Evolutionary conservation across 768 basidiomycete species (phyloP).

Genomic region (Tulasnella sp.): DNA sequence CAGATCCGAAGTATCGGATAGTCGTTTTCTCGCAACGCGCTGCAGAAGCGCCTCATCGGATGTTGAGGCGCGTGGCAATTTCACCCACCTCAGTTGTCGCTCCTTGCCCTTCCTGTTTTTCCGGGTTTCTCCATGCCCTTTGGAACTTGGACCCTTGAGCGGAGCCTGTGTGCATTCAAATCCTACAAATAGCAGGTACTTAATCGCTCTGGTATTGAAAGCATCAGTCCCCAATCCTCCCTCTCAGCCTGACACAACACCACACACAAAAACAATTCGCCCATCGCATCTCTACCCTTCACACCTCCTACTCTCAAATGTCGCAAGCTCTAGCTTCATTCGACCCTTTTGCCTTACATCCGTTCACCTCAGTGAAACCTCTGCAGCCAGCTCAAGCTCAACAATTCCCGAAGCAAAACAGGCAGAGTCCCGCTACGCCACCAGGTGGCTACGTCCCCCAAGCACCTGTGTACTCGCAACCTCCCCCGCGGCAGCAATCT

Average conservation of each 20-base stretch:
- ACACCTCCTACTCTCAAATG: background rate
- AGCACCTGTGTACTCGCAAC: background rate
- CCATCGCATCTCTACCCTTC: background rate
- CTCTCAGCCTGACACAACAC: too few relatives aligned
- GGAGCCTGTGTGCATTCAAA: background rate
- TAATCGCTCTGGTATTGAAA: background rate
- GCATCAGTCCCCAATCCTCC: background rate
- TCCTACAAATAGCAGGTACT: background rate
- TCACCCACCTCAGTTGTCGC: too few relatives aligned
- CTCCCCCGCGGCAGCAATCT: background rate
- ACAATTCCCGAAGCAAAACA: constrained; percentile 9
- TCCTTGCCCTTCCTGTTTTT: too few relatives aligned
- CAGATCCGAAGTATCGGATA: too few relatives aligned
- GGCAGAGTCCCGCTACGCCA: constrained; percentile 6
- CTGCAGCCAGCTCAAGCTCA: too few relatives aligned
- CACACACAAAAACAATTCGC: too few relatives aligned
- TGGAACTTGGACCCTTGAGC: background rate
- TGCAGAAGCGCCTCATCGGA: too few relatives aligned
- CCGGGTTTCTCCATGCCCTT: too few relatives aligned
- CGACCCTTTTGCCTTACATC: constrained; percentile 12
- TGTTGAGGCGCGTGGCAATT: too few relatives aligned
- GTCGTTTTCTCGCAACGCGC: too few relatives aligned
- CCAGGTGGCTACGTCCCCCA: constrained; percentile 5
- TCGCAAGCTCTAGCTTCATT: constrained; percentile 1
- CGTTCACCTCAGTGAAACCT: constrained; percentile 15